Conservation (phyloP, 1,284 basidiomycete genomes). For the Phaffia rhodozyma region DNA sequence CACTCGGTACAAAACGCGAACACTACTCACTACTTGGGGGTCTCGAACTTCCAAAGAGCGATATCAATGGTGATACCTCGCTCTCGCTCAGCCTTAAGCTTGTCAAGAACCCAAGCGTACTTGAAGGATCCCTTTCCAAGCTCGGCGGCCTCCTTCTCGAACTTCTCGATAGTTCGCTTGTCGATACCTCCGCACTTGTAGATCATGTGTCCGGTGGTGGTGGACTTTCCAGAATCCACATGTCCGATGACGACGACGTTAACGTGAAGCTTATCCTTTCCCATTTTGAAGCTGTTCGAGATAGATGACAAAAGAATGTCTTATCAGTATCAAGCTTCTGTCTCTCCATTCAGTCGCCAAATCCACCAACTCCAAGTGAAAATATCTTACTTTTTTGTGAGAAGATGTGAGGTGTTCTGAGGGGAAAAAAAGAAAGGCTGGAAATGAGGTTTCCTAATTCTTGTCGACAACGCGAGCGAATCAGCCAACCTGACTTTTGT, state of each 20-base stretch:
- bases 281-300: slow-evolving; percentile 22
- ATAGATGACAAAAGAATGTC: neutral
- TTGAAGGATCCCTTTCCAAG: slow-evolving; percentile 72
- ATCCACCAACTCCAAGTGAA: no score
- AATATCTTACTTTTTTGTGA: no score
- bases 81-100: slow-evolving; percentile 99
- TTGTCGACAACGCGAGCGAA: no score
- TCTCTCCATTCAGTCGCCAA: no score
- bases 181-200: slow-evolving; percentile 99
- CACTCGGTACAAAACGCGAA: no score
- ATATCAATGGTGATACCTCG: slow-evolving; percentile 74
- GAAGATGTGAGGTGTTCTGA: no score
- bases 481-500: no score
- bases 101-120: slow-evolving; percentile 99
- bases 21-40: slow-evolving; percentile 52
- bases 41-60: slow-evolving; percentile 62
- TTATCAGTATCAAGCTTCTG: no score
- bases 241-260: slow-evolving; percentile 53
- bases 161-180: slow-evolving; percentile 94
- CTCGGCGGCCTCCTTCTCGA: slow-evolving; percentile 99
- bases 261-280: slow-evolving; percentile 28
- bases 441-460: no score
- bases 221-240: slow-evolving; percentile 97
- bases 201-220: slow-evolving; percentile 99
- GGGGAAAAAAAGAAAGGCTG: no score